Evolutionary conservation across 306 rosid species (phyloP), one percentile per base, ranked within the genome.

Genomic region (Mucuna pruriens): DNA sequence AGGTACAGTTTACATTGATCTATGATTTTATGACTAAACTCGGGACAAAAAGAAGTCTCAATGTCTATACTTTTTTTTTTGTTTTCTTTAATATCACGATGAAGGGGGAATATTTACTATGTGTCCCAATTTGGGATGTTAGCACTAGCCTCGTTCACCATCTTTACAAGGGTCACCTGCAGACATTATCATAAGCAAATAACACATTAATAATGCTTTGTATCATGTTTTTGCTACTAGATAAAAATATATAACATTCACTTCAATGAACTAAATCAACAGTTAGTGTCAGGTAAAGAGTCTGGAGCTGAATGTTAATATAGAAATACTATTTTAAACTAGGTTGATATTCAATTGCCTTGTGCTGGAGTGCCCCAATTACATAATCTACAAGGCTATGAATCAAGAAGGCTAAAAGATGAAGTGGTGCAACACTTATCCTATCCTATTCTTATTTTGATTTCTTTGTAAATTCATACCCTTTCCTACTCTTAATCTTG

Each of bases 131-230:
- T 87, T 33, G 92, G 94, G 71, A 90, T 81, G 85, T 91, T 92
- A 10, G 94, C 97, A 63, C 89, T 80, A 55, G 98, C 98, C 84
- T 92, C 97, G 61, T 94, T 94, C 90, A 90, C 90, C 95, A 91
- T 88, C 92, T 91, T 91, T 71, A 91, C 92, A 60, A 93, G 94
- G 54, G 97, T 93, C 74, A 85, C 97, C 97, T 93, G 94, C 85
- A 89, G 7, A 84, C 49, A 61, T 52, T n/a, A 82, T 42, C 10
- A 57, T 9, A 52, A 64, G 25, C 25, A 71, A 67, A 38, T n/a
- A 79, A 36, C 48, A 70, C 17, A 70, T 69, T 84, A 65, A 38
- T n/a, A 34, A 66, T 79, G 67, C n/a, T 39, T 38, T 52, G 33
- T 54, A 75, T 42, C 66, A 70, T 20, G 62, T 22, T 58, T 46